Evolutionary conservation across 345 rosid species (phyloP), one percentile per base, ranked within the genome.

Genomic region (Populus davidiana): DNA sequence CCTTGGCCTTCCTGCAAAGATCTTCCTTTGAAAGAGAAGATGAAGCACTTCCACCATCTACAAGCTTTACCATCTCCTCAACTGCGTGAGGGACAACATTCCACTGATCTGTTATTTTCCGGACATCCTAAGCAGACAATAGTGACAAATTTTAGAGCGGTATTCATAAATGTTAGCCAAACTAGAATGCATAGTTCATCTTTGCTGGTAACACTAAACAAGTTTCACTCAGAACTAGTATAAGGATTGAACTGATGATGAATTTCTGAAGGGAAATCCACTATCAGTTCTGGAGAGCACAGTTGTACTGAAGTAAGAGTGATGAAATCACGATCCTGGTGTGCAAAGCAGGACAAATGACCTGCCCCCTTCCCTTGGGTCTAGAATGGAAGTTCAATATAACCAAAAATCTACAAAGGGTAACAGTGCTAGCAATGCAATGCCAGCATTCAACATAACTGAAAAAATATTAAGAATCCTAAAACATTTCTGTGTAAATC

Each of bases 61-160:
- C 91, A 0, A 86, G 84, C 85, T 87, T 88, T 73, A 83, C 82
- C 68, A 93, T 89, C 90, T 92, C 98, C 84, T 88, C 79, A 36
- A 96, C 89, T 69, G 90, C 93, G n/a, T 50, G 89, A 39, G 99
- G 98, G 59, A 96, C 78, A 67, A 91, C 87, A 80, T 90, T 94
- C 99, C 99, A 96, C 82, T 90, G 95, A 83, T 92, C 90, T 1
- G 84, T 74, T 31, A 93, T 80, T 75, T 69, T 78, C 69, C 49
- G 79, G 36, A 93, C 73, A 81, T 83, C 95, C 97, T 93, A 75
- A 59, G 81, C 66, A 78, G 49, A 67, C 12, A 3, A 74, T 63
- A 78, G 7, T 8, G 69, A 64, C 41, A 68, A 36, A 38, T 38
- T 6, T 31, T 14, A 31, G 36, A 10, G 17, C 8, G 16, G 69